phyloP scores from a whole-genome alignment of 495 filamentous ascomycete species.

The Amphirosellinia nigrospora region DNA sequence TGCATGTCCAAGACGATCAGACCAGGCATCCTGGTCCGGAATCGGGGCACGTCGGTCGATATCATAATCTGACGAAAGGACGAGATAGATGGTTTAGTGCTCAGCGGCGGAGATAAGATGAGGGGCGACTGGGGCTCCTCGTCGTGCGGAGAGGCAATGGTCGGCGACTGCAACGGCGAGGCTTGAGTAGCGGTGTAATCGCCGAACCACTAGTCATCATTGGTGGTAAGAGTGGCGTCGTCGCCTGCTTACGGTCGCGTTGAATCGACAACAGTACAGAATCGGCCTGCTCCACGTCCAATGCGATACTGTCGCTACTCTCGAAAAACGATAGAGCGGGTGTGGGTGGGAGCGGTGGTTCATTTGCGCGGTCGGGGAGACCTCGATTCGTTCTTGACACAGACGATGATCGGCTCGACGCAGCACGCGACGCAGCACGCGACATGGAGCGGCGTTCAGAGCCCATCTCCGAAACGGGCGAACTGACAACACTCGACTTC shows the following conservation, averaged over 20 bases:
- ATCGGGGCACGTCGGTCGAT: slow-evolving; percentile 54
- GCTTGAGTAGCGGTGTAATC: slow-evolving; percentile 55
- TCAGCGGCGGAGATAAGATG: slow-evolving; percentile 77
- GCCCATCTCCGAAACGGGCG: slow-evolving; percentile 53
- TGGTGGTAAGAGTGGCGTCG: slow-evolving; percentile 83
- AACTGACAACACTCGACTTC: slow-evolving; percentile 53
- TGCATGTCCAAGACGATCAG: slow-evolving; percentile 82
- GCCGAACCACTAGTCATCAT: slow-evolving; percentile 63
- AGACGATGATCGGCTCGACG: slow-evolving; percentile 74
- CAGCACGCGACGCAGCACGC: slow-evolving; percentile 49
- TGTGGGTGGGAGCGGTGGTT: slow-evolving; percentile 65
- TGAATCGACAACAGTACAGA: slow-evolving; percentile 54
- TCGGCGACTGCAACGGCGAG: slow-evolving; percentile 85
- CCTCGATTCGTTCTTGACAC: slow-evolving; percentile 63
- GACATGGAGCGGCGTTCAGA: slow-evolving; percentile 52
- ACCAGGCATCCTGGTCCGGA: slow-evolving; percentile 74
- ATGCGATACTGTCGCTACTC: slow-evolving; percentile 56
- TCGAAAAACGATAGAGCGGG: slow-evolving; percentile 71
- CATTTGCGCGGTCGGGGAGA: slow-evolving; percentile 55
- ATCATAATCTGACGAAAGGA: slow-evolving; percentile 65
- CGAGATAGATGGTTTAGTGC: slow-evolving; percentile 76
- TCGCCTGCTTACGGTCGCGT: slow-evolving; percentile 66
- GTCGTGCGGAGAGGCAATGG: slow-evolving; percentile 45
- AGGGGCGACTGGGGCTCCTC: slow-evolving; percentile 39
- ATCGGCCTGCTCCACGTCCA: slow-evolving; percentile 66